Base-by-base conservation (phyloP, 2,329 filamentous ascomycete genomes). In the Beauveria caledonica region DNA sequence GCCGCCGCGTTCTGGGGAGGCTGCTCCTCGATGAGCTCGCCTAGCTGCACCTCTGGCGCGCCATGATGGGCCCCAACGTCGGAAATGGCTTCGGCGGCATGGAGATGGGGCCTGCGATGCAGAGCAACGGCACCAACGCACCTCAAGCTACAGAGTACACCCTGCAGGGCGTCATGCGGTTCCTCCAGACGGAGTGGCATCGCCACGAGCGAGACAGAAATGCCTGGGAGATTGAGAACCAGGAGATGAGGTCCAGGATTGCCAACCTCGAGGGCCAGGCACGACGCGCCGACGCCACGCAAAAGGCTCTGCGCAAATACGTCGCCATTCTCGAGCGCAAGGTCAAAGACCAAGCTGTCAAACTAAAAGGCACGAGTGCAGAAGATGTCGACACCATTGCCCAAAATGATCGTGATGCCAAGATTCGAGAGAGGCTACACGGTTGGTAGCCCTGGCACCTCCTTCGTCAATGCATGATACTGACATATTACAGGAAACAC, bases 121-220 rank as follows among this genome's bases (percentile, higher is more conserved):
- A 76, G 70, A 70, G 73, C 66, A 75, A 76, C 68, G 72, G 74
- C 67, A 68, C 73, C 62, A 80, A 78, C 70, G 77, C 82, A 66
- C 82, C 81, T 46, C 80, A 80, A 67, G 81, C 81, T 63, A 86
- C 83, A 63, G 83, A 85, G 66, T 86, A 86, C 67, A 86, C 83
- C 7, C 73, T 86, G 42, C 83, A 86, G 74, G 83, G 94, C 71
- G 94, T 99, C 42, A 99, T 99, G 94, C 92, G 94, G 75, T 99
- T 99, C 74, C 85, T 99, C 44, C 94, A 99, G 77, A 94, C 94
- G 52, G 93, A 99, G 83, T 99, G 94, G 94, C 94, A 99, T 76
- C 88, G 91, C 67, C 93, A 99, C 74, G 94, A 99, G 77, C 89
- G 94, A 76, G 94, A 97, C 72, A 86, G 94, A 68, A 99, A 99